Percentiles rank a stretch among this genome's conserved stretches.
Conservation (phyloP, 345 rosid genomes). For the Microthlaspi erraticum region DNA sequence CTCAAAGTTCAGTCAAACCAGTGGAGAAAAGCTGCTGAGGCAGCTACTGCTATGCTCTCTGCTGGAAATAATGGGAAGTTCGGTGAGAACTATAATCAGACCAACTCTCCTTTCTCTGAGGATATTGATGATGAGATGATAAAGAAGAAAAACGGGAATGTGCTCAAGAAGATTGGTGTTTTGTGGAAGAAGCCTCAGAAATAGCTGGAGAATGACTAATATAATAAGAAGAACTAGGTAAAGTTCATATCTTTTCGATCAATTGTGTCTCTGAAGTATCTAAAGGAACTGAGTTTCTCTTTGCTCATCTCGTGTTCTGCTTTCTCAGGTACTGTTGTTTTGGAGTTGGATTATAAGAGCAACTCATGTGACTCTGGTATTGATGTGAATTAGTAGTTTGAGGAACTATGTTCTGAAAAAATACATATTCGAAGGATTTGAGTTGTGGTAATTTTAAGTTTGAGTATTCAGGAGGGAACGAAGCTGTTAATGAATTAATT, state of each 20-base stretch:
- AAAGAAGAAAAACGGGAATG: slow-evolving; percentile 93
- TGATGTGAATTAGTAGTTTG: slow-evolving; percentile 40
- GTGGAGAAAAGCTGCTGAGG: slow-evolving; percentile 99
- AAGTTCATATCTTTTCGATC: not conserved
- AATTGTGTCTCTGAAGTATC: not conserved
- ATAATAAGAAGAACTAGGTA: slow-evolving; percentile 34
- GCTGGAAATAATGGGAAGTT: slow-evolving; percentile 75
- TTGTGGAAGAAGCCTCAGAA: slow-evolving; percentile 97
- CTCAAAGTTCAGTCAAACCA: slow-evolving; percentile 96
- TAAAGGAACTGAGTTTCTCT: slow-evolving; percentile 4
- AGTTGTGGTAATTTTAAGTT: slow-evolving; percentile 21
- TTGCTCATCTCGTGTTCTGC: slow-evolving; percentile 14
- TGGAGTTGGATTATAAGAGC: slow-evolving; percentile 37
- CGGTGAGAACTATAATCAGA: slow-evolving; percentile 59
- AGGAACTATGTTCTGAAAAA: slow-evolving; percentile 23
- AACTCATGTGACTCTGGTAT: slow-evolving; percentile 30
- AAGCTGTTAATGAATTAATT: not conserved
- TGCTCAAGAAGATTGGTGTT: slow-evolving; percentile 94
- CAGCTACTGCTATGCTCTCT: slow-evolving; percentile 91
- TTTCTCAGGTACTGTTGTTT: slow-evolving; percentile 33
- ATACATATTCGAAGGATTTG: slow-evolving; percentile 30
- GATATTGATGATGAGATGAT: slow-evolving; percentile 77
- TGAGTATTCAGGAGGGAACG: not conserved
- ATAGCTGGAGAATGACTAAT: slow-evolving; percentile 41
- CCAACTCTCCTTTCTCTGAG: slow-evolving; percentile 59